Evolutionary conservation across 257 asterid species (phyloP).

Genomic region (Coffea eugenioides): DNA sequence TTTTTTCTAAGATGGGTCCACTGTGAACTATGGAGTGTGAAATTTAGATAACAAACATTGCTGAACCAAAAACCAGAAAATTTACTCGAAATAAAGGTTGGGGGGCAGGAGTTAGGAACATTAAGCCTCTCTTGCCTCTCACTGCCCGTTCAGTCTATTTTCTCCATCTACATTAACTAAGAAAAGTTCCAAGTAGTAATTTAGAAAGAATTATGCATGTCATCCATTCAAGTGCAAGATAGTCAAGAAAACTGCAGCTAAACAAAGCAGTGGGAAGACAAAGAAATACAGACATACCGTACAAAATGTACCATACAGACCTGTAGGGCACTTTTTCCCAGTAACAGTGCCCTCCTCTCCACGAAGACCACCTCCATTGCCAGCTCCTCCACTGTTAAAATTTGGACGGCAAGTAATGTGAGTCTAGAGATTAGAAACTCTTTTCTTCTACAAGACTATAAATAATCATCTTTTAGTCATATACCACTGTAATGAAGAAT

Average conservation of each 20-base stretch:
- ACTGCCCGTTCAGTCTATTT: background rate
- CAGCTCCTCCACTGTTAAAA: slow-evolving; percentile 76
- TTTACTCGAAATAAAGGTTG: background rate
- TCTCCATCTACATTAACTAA: background rate
- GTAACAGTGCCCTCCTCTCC: slow-evolving; percentile 91
- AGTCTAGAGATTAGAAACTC: background rate
- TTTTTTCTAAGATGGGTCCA: background rate
- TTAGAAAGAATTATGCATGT: background rate
- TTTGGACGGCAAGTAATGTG: slow-evolving; percentile 21
- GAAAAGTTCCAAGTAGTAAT: background rate
- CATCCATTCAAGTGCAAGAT: background rate
- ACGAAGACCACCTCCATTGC: slow-evolving; percentile 65
- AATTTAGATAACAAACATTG: background rate
- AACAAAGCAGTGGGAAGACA: slow-evolving; percentile 7
- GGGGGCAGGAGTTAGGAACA: background rate
- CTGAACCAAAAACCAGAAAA: background rate
- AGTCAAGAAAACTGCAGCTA: background rate
- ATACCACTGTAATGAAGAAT: background rate
- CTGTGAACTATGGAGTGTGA: background rate
- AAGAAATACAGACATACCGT: slow-evolving; percentile 52
- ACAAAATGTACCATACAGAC: slow-evolving; percentile 90
- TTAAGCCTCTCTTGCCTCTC: background rate
- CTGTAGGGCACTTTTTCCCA: slow-evolving; percentile 91
- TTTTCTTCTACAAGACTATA: background rate
- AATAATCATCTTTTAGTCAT: background rate